Percentiles rank a stretch among this genome's conserved stretches.
phyloP scores from a whole-genome alignment of 352 stramenopile species.

The Pythium phragmiticola region DNA sequence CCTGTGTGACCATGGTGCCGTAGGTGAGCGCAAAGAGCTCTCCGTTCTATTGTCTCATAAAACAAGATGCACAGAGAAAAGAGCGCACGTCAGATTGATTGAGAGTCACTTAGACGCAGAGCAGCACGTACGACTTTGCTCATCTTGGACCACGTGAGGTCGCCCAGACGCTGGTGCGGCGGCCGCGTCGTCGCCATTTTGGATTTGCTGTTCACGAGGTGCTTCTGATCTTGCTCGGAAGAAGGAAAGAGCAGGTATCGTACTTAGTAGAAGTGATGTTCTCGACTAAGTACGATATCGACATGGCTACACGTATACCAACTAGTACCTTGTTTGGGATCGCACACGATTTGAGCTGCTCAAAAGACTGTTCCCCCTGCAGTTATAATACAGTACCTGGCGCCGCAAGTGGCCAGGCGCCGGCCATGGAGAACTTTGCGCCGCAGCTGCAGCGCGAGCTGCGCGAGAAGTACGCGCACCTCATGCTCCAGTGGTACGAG shows the following conservation, averaged over 20 bases:
- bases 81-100: neutral
- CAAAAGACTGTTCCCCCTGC: too few relatives aligned
- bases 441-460: constrained; percentile 67
- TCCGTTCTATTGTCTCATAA: constrained; percentile 69
- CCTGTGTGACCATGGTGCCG: constrained; percentile 94
- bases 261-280: constrained; percentile 14
- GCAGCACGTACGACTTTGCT: constrained; percentile 85
- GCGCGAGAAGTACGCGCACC: constrained; percentile 63
- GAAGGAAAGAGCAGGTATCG: neutral
- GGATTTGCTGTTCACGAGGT: neutral
- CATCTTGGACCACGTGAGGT: constrained; percentile 92
- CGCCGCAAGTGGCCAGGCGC: neutral
- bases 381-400: too few relatives aligned
- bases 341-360: neutral
- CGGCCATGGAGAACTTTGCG: constrained; percentile 56
- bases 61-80: neutral
- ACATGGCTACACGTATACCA: neutral
- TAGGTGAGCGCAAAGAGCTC: constrained; percentile 98
- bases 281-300: constrained; percentile 3
- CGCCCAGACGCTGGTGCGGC: constrained; percentile 63
- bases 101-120: neutral
- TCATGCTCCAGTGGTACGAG: constrained; percentile 84
- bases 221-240: neutral
- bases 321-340: constrained; percentile 5
- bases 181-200: constrained; percentile 57